Evolutionary conservation across 257 asterid species (phyloP), one percentile per base, ranked within the genome.

Genomic region (Dorcoceras hygrometricum): DNA sequence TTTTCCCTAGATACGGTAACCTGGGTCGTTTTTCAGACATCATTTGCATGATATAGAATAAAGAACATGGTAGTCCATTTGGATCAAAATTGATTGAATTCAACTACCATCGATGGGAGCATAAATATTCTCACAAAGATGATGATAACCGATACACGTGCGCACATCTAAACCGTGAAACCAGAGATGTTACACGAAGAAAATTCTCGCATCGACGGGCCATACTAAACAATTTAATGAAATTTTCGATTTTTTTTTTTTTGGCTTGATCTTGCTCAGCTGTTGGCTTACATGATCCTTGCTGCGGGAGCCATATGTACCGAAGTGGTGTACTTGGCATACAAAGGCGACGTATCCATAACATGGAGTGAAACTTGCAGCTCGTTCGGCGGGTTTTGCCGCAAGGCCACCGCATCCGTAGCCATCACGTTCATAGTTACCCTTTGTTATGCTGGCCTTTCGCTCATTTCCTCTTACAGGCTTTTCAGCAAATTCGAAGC

Each of bases 401-500:
- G 82, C 18, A 92, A 84, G 72, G 97, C 97, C 31, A 84, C 90
- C 0, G 86, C 88, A 0, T 86, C 98, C 0, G 63, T 86, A 1
- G 84, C 83, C 19, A 72, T 89, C 6, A 89, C 95, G 1, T 92
- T 92, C 65, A 23, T 84, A 1, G 96, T 82, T 4, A 78, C 81
- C 31, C 84, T 92, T 16, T 87, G 93, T 71, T 87, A 89, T 59
- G 89, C 87, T 0, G 89, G 75, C 56, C 95, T 89, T 3, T 84
- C 97, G 0, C 73, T 92, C 58, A 76, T 92, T 34, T 89, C 96
- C 3, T 86, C 96, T 2, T 86, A 87, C 34, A 82, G 95, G 43
- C 92, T 92, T 28, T 92, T 92, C 81, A 86, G 87, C 95, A 87
- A 89, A 48, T 92, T 77, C 39, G 98, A 89, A 46, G 82, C 96